These are phyloP conservation scores for Agmasoma carcini DNA, from an alignment of 371 early-diverging fungal genomes.

Conservation along the genomic window DNA sequence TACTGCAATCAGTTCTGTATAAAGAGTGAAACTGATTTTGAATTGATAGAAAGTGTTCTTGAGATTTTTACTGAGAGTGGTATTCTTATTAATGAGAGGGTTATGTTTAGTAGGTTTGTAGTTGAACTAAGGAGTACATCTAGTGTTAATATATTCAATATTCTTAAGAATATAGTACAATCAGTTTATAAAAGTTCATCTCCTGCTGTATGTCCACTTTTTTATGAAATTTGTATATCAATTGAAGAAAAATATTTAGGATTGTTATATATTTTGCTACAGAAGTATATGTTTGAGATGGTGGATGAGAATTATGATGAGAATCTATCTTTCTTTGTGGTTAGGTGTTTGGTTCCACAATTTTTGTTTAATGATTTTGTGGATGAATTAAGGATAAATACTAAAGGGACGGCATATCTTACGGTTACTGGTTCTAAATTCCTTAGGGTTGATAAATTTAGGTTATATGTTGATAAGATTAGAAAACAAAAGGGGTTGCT, in stretches of 20 bases:
- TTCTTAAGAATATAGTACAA: conserved; percentile 20
- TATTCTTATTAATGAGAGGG: conserved; percentile 33
- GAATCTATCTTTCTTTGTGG: conserved; percentile 28
- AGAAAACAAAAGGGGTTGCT: conserved; percentile 44
- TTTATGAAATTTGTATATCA: conserved; percentile 24
- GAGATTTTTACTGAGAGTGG: conserved; percentile 29
- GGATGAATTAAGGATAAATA: conserved; percentile 31
- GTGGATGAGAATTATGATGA: conserved; percentile 36
- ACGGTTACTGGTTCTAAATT: conserved; percentile 25
- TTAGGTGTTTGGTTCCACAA: conserved; percentile 31
- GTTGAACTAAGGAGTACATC: not conserved
- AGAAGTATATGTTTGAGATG: conserved; percentile 20
- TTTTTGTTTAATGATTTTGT: conserved; percentile 27
- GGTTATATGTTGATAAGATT: conserved; percentile 16
- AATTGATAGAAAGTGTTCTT: conserved; percentile 24
- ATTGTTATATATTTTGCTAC: conserved; percentile 28
- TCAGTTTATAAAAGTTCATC: conserved; percentile 5
- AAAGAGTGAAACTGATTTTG: not conserved
- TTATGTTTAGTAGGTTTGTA: conserved; percentile 16
- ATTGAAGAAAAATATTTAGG: conserved; percentile 33
- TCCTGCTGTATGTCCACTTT: conserved; percentile 30
- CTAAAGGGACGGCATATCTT: conserved; percentile 46
- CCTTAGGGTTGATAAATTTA: conserved; percentile 5
- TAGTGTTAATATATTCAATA: not conserved
- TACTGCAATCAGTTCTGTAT: conserved; percentile 21